Base-by-base conservation (phyloP, 2,329 filamentous ascomycete genomes). In the Canariomyces notabilis region DNA sequence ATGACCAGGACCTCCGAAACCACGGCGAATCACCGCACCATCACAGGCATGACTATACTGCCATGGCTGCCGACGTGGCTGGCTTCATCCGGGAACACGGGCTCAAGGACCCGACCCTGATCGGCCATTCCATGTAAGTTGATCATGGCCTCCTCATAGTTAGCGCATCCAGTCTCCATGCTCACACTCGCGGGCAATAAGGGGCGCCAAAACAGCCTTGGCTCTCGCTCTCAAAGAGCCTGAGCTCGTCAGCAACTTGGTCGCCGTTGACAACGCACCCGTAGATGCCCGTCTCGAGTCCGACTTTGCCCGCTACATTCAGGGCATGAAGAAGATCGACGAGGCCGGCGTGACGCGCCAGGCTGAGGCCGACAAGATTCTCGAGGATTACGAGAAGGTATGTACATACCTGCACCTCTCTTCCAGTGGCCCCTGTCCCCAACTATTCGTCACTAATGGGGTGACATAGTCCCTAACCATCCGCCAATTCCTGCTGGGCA, bases 201-300 rank as follows among this genome's bases (percentile, higher is more conserved):
- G 82, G 84, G 91, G 93, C 53, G 91, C 91, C 37, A 97, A 97
- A 72, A 83, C 85, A 2, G 89, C 88, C 57, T 96, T 97, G 91
- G 75, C 85, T 0, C 72, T 96, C 48, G 89, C 89, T 3, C 77
- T 97, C 29, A 73, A 77, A 35, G 75, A 80, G 1, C 87, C 88
- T 0, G 70, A 79, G 5, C 69, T 82, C 2, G 75, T 95, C 48
- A 73, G 76, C 14, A 80, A 84, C 57, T 71, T 97, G 42, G 77
- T 96, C 21, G 77, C 89, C 2, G 89, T 97, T 11, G 91, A 97
- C 70, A 97, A 97, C 62, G 89, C 90, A 4, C 91, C 91, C 2
- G 76, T 95, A 7, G 89, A 94, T 62, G 86, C 85, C 12, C 76
- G 79, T 0, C 74, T 97, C 3, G 77, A 79, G 52, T 80, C 77